A percentile compares a stretch with the other conserved stretches of the same genome.
These are phyloP conservation scores for Thalassiosira ordinaria DNA, from an alignment of 352 stramenopile species.

Conservation along the genomic window DNA sequence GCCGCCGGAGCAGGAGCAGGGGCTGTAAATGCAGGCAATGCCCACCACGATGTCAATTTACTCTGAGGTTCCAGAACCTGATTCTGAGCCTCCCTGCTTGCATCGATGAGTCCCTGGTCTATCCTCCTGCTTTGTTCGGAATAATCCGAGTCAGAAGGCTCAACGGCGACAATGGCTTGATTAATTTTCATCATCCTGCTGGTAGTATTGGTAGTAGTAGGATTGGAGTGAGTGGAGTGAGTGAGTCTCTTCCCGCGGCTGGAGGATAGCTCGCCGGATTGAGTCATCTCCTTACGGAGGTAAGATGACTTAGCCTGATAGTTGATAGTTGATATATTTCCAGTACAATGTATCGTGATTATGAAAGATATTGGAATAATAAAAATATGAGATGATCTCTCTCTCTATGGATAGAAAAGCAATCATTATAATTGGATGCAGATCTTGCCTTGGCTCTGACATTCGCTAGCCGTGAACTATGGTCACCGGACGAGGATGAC, in stretches of 20 bases:
- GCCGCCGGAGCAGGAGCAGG: conserved; percentile 1
- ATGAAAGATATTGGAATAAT: too few species aligned
- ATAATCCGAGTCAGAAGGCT: conserved; percentile 30
- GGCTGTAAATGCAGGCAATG: conserved; percentile 7
- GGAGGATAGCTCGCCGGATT: conserved; percentile 1
- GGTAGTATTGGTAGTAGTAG: not conserved
- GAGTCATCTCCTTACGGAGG: conserved; percentile 12
- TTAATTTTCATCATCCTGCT: too few species aligned
- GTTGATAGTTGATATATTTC: too few species aligned
- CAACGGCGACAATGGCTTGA: conserved; percentile 37
- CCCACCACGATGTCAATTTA: conserved; percentile 29
- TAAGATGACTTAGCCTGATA: conserved; percentile 18
- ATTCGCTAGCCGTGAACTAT: conserved; percentile 15
- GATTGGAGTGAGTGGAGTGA: not conserved
- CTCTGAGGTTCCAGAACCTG: not conserved
- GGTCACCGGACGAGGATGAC: conserved; percentile 4
- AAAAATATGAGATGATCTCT: too few species aligned
- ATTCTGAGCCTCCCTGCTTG: conserved; percentile 31
- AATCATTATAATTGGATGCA: too few species aligned
- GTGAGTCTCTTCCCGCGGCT: not conserved
- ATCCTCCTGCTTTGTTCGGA: conserved; percentile 29
- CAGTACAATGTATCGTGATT: not conserved
- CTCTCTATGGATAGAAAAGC: too few species aligned
- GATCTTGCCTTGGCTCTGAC: not conserved
- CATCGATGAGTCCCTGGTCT: conserved; percentile 51